A percentile compares a stretch with the other conserved stretches of the same genome.
Conservation (phyloP, 306 rosid species). For the Trifolium subterraneum region DNA sequence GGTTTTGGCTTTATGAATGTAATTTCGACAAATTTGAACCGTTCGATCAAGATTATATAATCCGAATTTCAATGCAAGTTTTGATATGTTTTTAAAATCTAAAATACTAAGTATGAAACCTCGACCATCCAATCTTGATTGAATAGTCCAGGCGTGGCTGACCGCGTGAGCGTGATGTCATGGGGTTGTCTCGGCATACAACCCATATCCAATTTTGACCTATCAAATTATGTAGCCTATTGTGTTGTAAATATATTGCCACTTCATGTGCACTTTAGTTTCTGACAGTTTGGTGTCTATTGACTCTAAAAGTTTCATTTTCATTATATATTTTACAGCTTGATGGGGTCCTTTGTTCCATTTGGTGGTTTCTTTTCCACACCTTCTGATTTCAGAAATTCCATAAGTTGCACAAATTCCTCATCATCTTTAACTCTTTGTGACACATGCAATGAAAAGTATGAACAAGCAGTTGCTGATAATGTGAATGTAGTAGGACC, state of each 20-base stretch:
- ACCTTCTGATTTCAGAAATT: slow-evolving; percentile 59
- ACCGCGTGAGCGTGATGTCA: neutral
- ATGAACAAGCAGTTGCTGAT: slow-evolving; percentile 79
- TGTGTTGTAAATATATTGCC: slow-evolving; percentile 8
- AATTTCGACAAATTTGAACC: neutral
- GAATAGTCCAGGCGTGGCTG: neutral
- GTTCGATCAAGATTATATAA: neutral
- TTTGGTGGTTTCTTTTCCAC: slow-evolving; percentile 87
- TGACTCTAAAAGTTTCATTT: slow-evolving; percentile 59
- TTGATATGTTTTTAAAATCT: neutral
- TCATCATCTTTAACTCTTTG: slow-evolving; percentile 57
- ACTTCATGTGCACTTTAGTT: slow-evolving; percentile 44
- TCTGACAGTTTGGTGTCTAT: slow-evolving; percentile 56
- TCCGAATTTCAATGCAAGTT: neutral
- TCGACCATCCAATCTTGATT: neutral
- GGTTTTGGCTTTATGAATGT: neutral
- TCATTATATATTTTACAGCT: slow-evolving; percentile 74
- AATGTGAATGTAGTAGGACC: slow-evolving; percentile 63
- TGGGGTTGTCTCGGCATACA: neutral
- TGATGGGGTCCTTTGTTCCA: slow-evolving; percentile 96
- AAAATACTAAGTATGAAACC: neutral
- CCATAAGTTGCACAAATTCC: slow-evolving; percentile 48
- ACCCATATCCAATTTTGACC: neutral
- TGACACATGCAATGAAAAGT: slow-evolving; percentile 73
- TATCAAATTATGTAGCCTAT: neutral